Evolutionary conservation across 176 grass and related monocot species (phyloP).

Genomic region (Avena insularis): DNA sequence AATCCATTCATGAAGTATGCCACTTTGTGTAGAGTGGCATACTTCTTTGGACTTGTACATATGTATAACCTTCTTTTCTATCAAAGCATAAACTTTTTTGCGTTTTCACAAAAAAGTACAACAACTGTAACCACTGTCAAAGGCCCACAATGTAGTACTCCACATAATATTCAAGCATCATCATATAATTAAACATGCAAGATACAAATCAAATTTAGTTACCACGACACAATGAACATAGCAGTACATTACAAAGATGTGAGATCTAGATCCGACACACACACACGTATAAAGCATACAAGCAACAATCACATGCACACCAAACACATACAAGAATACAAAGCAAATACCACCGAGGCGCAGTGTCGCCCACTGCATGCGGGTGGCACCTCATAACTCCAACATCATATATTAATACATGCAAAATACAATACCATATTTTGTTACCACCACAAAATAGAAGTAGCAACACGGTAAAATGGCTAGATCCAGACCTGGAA

Average conservation of each 20-base stretch:
- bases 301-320: not conserved
- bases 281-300: no score
- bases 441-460: no score
- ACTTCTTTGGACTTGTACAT: no score
- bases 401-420: no score
- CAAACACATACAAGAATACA: constrained; percentile 19
- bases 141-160: not conserved
- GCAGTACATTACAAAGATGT: not conserved
- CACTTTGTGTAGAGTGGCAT: no score
- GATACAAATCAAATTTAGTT: not conserved
- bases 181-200: not conserved
- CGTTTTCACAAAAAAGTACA: no score
- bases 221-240: not conserved
- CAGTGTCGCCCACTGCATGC: constrained; percentile 35
- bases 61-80: no score
- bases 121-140: not conserved
- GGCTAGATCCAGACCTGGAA: constrained; percentile 5
- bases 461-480: no score
- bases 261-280: not conserved
- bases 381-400: not conserved
- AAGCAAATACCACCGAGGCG: not conserved
- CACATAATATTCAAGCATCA: not conserved
- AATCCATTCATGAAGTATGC: no score
- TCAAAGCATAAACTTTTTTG: no score
- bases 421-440: no score